A percentile compares a stretch with the other conserved stretches of the same genome.
These are phyloP conservation scores for Euphrasia confusa DNA, from an alignment of 257 asterid genomes.

Conservation along the genomic window DNA sequence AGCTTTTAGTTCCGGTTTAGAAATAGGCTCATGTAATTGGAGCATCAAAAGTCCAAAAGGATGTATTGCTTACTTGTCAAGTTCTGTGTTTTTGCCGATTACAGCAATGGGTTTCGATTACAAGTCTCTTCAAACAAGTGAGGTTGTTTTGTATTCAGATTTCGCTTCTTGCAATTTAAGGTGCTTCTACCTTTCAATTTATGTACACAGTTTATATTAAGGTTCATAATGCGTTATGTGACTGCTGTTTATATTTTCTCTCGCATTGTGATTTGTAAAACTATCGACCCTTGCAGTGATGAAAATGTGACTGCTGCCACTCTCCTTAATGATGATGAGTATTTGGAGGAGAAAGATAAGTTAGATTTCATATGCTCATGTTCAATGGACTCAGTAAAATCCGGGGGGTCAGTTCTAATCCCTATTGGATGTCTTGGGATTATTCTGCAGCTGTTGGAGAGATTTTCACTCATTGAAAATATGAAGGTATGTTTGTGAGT, in stretches of 20 bases:
- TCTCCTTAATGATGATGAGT: slow-evolving; percentile 34
- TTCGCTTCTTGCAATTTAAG: slow-evolving; percentile 39
- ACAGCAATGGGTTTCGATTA: slow-evolving; percentile 55
- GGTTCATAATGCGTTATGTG: background rate
- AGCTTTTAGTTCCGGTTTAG: slow-evolving; percentile 84
- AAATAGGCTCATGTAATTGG: slow-evolving; percentile 93
- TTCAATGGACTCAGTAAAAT: slow-evolving; percentile 53
- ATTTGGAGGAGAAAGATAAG: slow-evolving; percentile 64
- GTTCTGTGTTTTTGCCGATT: slow-evolving; percentile 52
- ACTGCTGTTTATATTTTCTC: background rate
- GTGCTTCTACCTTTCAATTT: slow-evolving; percentile 31
- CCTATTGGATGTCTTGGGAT: slow-evolving; percentile 70
- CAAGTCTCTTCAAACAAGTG: slow-evolving; percentile 54
- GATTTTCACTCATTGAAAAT: slow-evolving; percentile 46
- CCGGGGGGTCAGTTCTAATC: slow-evolving; percentile 79
- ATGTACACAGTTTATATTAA: background rate
- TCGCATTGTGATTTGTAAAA: slow-evolving; percentile 19
- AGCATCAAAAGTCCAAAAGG: slow-evolving; percentile 58
- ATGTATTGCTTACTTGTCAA: slow-evolving; percentile 56
- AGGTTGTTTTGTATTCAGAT: slow-evolving; percentile 67
- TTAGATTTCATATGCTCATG: slow-evolving; percentile 66
- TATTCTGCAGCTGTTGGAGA: slow-evolving; percentile 76
- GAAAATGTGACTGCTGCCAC: slow-evolving; percentile 26
- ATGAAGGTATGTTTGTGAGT: slow-evolving; percentile 42
- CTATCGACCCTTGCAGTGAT: slow-evolving; percentile 33